Base-by-base conservation (phyloP, 1,284 basidiomycete species). In the Sphaerobolus stellatus region DNA sequence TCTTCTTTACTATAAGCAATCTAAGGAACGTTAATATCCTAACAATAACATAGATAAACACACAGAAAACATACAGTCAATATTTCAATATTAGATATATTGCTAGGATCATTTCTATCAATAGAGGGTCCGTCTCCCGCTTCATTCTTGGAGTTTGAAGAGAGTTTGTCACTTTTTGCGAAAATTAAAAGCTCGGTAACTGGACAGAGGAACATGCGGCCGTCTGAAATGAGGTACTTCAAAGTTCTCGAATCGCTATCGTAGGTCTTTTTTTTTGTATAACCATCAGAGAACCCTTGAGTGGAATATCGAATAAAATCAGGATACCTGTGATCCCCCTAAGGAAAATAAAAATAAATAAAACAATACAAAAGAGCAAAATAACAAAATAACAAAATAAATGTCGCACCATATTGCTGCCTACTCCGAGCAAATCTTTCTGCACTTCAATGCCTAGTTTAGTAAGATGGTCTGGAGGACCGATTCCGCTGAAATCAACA, bases 81-180 rank as follows among this genome's bases (percentile, higher is more conserved):
- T 52, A 73, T 61, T 59, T 73, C 71, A 43, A 72, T 63, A 54
- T 73, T 71, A 11, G 72, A 69, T 13, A 69, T 52, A 33, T 67
- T 66, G 8, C 56, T 56, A 5, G 62, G 57, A n/a, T 61, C 45
- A 11, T 52, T 18, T 61, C 59, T 52, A 63, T 63, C 27, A 61
- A 56, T 11, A 56, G 56, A 8, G 52, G 33, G 8, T 58, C 34
- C 11, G 31, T 20, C 5, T 24, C 29, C 7, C 34, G 33, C 16
- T n/a, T n/a, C n/a, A 57, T 49, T 6, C 11, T 44, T 29, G 2
- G 58, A 61, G 20, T 61, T 52, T n/a, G 58, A 49, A 55, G 66
- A 64, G 6, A 74, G 62, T 4, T 68, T 59, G 4, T 47, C 20
- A 2, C 63, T 59, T 11, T 44, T 61, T 11, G 65, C 56, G 54